phyloP scores from a whole-genome alignment of 768 basidiomycete genomes.

The Hygrocybe coccinea region DNA sequence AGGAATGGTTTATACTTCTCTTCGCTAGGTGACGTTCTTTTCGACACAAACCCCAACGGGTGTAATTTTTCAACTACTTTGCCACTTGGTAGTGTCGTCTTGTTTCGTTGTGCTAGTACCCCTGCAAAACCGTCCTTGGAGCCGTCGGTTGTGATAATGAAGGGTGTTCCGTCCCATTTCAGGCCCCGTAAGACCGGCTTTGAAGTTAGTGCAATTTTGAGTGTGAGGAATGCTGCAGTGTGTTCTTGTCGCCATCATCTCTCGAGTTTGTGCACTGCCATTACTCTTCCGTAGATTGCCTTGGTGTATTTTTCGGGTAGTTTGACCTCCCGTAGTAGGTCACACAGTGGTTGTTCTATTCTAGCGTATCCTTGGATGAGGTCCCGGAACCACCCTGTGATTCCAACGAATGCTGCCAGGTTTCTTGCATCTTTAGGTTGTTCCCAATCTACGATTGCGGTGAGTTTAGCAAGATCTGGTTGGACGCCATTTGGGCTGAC shows the following conservation, averaged over 20 bases:
- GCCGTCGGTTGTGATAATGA: conserved; percentile 36
- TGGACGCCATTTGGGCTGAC: conserved; percentile 32
- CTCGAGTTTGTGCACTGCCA: conserved; percentile 18
- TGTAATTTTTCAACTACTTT: conserved; percentile 4
- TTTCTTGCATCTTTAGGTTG: conserved; percentile 25
- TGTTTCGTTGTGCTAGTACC: conserved; percentile 24
- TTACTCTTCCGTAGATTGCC: conserved; percentile 6
- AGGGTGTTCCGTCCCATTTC: conserved; percentile 26
- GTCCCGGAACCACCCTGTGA: conserved; percentile 32
- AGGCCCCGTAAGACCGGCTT: conserved; percentile 25
- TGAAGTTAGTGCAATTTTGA: not conserved
- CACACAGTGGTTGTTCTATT: conserved; percentile 27
- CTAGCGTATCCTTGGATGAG: conserved; percentile 33
- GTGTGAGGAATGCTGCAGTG: not conserved
- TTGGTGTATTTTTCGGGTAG: conserved; percentile 13
- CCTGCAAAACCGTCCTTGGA: conserved; percentile 33
- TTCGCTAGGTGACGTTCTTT: conserved; percentile 29
- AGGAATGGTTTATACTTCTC: conserved; percentile 32
- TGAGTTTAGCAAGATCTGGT: conserved; percentile 35
- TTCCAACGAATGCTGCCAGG: conserved; percentile 32
- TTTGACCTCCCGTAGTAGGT: conserved; percentile 22
- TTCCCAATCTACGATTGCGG: conserved; percentile 34
- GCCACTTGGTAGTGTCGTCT: conserved; percentile 20
- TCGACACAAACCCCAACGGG: conserved; percentile 33
- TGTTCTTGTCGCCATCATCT: conserved; percentile 11